Evolutionary conservation across 1,284 basidiomycete species (phyloP).

Genomic region (Sporisorium sorghi): DNA sequence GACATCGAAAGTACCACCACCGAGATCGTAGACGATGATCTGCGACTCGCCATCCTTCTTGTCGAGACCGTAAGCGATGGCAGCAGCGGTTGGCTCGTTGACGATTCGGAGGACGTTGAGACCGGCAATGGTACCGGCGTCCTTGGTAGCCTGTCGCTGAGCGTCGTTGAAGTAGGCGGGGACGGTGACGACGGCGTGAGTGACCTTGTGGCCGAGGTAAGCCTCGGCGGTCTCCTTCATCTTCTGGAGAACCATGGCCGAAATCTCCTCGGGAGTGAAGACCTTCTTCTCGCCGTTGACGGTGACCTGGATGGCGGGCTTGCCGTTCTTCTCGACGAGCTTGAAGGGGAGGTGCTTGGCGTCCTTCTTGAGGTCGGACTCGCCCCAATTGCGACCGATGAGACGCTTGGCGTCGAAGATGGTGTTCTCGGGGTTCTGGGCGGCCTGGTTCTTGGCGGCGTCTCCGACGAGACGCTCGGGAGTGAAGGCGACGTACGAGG

Average conservation of each 20-base stretch:
- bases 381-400: slow-evolving; percentile 76
- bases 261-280: slow-evolving; percentile 82
- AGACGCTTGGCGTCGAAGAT: slow-evolving; percentile 95
- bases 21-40: slow-evolving; percentile 98
- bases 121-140: slow-evolving; percentile 96
- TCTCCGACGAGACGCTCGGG: slow-evolving; percentile 81
- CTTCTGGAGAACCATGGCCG: slow-evolving; percentile 93
- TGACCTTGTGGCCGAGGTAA: slow-evolving; percentile 95
- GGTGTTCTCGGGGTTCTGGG: slow-evolving; percentile 88
- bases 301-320: slow-evolving; percentile 68
- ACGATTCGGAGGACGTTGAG: slow-evolving; percentile 96
- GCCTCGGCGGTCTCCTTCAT: slow-evolving; percentile 99
- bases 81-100: slow-evolving; percentile 97
- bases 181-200: slow-evolving; percentile 95
- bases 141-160: slow-evolving; percentile 98
- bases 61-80: slow-evolving; percentile 97
- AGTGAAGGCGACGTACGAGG: slow-evolving; percentile 69
- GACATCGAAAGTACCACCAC: slow-evolving; percentile 98
- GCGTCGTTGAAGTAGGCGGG: slow-evolving; percentile 95
- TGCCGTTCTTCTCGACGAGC: slow-evolving; percentile 71
- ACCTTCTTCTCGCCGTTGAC: slow-evolving; percentile 63
- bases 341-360: slow-evolving; percentile 69
- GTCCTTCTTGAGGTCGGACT: slow-evolving; percentile 72
- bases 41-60: slow-evolving; percentile 90
- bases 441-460: slow-evolving; percentile 75